Conservation (phyloP, 305 asterid species). For the Lippia alba region DNA sequence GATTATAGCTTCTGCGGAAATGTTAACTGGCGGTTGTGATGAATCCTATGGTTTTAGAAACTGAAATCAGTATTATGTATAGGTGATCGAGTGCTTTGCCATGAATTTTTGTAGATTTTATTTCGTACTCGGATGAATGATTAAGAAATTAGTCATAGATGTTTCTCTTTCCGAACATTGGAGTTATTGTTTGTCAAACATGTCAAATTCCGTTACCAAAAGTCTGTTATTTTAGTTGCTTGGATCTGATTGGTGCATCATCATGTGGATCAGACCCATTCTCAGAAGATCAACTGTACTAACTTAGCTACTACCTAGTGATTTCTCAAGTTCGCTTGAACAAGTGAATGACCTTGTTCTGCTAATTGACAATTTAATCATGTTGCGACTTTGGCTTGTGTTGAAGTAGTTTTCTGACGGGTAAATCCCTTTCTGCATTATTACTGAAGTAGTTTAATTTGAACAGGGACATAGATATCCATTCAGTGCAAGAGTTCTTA, state of each 20-base stretch:
- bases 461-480: neutral
- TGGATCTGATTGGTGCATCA: constrained; percentile 6
- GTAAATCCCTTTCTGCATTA: constrained; percentile 30
- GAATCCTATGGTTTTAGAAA: constrained; percentile 19
- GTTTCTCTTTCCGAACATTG: neutral
- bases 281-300: neutral
- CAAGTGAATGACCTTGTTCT: constrained; percentile 5
- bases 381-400: neutral
- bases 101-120: neutral
- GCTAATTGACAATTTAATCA: neutral
- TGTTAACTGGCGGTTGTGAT: constrained; percentile 23
- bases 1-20: constrained; percentile 13
- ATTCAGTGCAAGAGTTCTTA: constrained; percentile 4
- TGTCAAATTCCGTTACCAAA: constrained; percentile 7
- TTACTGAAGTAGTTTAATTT: constrained; percentile 6
- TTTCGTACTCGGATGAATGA: constrained; percentile 21
- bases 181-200: constrained; percentile 5
- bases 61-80: constrained; percentile 15
- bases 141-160: constrained; percentile 7
- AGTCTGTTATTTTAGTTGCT: neutral
- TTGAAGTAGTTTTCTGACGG: neutral
- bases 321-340: neutral
- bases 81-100: constrained; percentile 19
- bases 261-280: constrained; percentile 8
- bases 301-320: constrained; percentile 11